These are phyloP conservation scores for Aspergillus fumigatiaffinis DNA, from an alignment of 2,329 filamentous ascomycete species.

Conservation along the genomic window DNA sequence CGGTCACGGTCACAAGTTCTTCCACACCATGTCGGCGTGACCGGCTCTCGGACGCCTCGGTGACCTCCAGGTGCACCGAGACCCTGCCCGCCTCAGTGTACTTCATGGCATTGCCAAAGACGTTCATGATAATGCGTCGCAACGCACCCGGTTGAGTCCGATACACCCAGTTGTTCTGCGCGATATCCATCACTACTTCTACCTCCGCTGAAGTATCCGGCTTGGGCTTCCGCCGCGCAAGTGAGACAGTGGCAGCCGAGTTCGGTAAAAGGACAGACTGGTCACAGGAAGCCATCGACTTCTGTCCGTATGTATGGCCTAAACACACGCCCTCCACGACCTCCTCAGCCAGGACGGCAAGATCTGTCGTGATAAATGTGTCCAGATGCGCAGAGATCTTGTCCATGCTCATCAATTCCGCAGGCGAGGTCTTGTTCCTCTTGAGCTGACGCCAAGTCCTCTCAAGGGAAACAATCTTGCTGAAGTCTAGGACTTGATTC, in stretches of 20 bases:
- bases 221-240: background rate
- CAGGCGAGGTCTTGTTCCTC: constrained; percentile 21
- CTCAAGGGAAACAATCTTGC: constrained; percentile 48
- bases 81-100: constrained; percentile 55
- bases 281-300: constrained; percentile 22
- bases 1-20: constrained; percentile 40
- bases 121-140: constrained; percentile 58
- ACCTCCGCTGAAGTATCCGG: constrained; percentile 26
- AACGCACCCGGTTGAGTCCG: constrained; percentile 53
- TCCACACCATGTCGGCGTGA: constrained; percentile 29
- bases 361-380: constrained; percentile 35
- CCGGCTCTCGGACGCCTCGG: constrained; percentile 26
- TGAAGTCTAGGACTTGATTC: constrained; percentile 47
- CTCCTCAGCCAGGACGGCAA: constrained; percentile 49
- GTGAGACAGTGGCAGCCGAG: constrained; percentile 1
- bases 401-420: constrained; percentile 27
- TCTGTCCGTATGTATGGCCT: constrained; percentile 43
- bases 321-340: constrained; percentile 53
- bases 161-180: constrained; percentile 51
- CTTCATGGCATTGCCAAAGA: constrained; percentile 61
- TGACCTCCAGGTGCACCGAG: constrained; percentile 37
- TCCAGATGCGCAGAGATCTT: constrained; percentile 32
- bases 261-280: constrained; percentile 20
- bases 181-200: constrained; percentile 52
- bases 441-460: constrained; percentile 34